phyloP scores from a whole-genome alignment of 768 basidiomycete species.

The Dioszegia hungarica region DNA sequence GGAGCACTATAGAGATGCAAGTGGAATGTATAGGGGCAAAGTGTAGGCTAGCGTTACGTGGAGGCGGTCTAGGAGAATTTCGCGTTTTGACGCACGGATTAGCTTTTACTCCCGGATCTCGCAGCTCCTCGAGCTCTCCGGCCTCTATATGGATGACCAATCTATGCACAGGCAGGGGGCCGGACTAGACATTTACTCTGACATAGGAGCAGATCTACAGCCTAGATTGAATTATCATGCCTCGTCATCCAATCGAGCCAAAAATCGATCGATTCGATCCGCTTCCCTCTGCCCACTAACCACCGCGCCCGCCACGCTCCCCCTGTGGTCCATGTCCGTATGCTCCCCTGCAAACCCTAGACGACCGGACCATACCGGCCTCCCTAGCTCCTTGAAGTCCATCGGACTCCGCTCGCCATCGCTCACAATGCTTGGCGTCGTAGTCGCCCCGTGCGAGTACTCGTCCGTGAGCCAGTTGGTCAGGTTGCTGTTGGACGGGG shows the following conservation, averaged over 20 bases:
- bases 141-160: background rate
- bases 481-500: constrained; percentile 26
- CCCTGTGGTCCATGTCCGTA: constrained; percentile 51
- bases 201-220: too few species aligned
- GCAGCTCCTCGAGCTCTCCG: too few species aligned
- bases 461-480: constrained; percentile 49
- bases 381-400: constrained; percentile 48
- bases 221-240: background rate
- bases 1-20: too few species aligned
- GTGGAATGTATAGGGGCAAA: too few species aligned
- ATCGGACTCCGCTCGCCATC: constrained; percentile 43
- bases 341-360: constrained; percentile 53
- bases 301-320: constrained; percentile 49
- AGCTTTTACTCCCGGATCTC: background rate
- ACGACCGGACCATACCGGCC: constrained; percentile 45
- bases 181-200: too few species aligned
- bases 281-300: constrained; percentile 50
- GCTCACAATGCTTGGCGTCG: constrained; percentile 42
- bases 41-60: background rate
- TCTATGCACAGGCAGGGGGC: too few species aligned
- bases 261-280: constrained; percentile 37
- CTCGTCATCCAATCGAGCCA: constrained; percentile 19
- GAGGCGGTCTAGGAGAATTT: background rate
- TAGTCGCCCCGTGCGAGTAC: constrained; percentile 49
- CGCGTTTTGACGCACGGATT: background rate